These are phyloP conservation scores for Phoma sp. DNA, from an alignment of 2,329 filamentous ascomycete genomes.

Conservation along the genomic window DNA sequence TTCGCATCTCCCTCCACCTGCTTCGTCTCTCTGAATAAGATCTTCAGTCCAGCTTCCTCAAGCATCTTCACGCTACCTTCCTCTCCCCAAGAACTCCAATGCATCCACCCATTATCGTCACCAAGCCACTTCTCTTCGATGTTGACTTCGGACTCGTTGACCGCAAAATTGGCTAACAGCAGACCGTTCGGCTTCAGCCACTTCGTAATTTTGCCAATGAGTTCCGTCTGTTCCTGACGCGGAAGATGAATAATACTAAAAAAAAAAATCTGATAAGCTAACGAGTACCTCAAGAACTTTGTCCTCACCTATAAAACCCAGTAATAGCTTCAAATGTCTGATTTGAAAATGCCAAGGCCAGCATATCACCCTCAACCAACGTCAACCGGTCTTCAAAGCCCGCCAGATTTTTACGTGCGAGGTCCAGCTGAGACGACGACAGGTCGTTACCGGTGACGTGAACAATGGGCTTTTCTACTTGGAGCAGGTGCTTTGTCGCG, in stretches of 20 bases:
- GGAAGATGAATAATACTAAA: conserved; percentile 59
- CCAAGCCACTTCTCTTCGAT: conserved; percentile 43
- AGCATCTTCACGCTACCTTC: conserved; percentile 42
- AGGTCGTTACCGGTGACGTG: conserved; percentile 53
- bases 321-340: conserved; percentile 56
- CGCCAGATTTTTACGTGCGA: conserved; percentile 36
- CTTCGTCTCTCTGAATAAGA: conserved; percentile 31
- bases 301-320: conserved; percentile 55
- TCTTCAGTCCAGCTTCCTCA: conserved; percentile 33
- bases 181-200: conserved; percentile 62
- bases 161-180: conserved; percentile 51
- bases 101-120: conserved; percentile 43
- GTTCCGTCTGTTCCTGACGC: conserved; percentile 55
- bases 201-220: conserved; percentile 52
- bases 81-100: conserved; percentile 51
- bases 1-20: conserved; percentile 27
- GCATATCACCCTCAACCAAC: conserved; percentile 52
- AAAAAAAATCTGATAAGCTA: no score
- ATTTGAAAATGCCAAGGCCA: conserved; percentile 42
- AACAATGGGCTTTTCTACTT: conserved; percentile 23
- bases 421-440: conserved; percentile 47
- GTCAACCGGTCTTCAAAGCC: conserved; percentile 16
- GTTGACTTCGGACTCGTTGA: conserved; percentile 17
- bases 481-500: conserved; percentile 26
- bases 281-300: no score